These are phyloP conservation scores for Colletotrichum liriopes DNA, from an alignment of 2,329 filamentous ascomycete genomes.

Conservation along the genomic window DNA sequence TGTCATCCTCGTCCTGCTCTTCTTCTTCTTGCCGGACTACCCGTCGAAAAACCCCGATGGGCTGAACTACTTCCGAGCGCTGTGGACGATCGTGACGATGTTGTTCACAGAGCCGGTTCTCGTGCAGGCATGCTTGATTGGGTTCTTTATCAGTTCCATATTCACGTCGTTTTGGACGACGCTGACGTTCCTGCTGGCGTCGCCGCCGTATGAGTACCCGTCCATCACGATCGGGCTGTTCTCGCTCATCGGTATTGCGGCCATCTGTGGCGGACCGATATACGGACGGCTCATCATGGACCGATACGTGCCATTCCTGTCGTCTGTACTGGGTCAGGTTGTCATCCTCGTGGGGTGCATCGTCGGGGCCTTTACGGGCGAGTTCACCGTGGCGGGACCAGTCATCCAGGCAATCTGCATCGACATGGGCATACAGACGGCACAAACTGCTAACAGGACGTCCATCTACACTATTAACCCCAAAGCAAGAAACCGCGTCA, in stretches of 20 bases:
- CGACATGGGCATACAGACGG: slow-evolving; percentile 80
- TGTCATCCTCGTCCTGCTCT: slow-evolving; percentile 75
- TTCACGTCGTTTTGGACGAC: slow-evolving; percentile 75
- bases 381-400: slow-evolving; percentile 77
- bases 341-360: slow-evolving; percentile 74
- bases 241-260: slow-evolving; percentile 81
- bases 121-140: slow-evolving; percentile 78
- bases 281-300: slow-evolving; percentile 82
- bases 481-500: slow-evolving; percentile 80
- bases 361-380: slow-evolving; percentile 79
- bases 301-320: slow-evolving; percentile 77
- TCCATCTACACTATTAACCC: slow-evolving; percentile 81
- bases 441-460: slow-evolving; percentile 81
- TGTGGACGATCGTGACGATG: slow-evolving; percentile 76
- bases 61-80: slow-evolving; percentile 75
- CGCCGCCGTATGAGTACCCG: slow-evolving; percentile 77
- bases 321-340: slow-evolving; percentile 73
- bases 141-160: slow-evolving; percentile 70
- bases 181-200: slow-evolving; percentile 83
- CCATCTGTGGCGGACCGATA: slow-evolving; percentile 77
- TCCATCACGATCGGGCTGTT: slow-evolving; percentile 83
- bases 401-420: slow-evolving; percentile 79
- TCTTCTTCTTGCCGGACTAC: slow-evolving; percentile 85
- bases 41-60: slow-evolving; percentile 79
- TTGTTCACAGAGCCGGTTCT: slow-evolving; percentile 77